Evolutionary conservation across 2,329 filamentous ascomycete species (phyloP), one percentile per base, ranked within the genome.

Genomic region (Sporothrix inflata): DNA sequence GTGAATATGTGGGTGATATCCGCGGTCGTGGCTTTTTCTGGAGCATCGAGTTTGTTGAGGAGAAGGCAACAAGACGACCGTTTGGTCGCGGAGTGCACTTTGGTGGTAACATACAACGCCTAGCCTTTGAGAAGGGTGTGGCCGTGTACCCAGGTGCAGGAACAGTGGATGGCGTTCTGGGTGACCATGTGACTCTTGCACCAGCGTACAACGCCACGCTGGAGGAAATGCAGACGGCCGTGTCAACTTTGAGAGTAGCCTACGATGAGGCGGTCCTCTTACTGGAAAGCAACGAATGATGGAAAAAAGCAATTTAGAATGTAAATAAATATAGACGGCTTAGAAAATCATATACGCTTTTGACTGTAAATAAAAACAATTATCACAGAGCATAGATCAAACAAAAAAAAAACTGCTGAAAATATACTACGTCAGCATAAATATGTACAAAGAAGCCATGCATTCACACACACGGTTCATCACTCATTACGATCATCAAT

Each of bases 131-230:
- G 0, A 69, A 75, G 2, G 63, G 76, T 16, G 79, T 82, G 42
- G 79, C 79, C 3, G 76, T 93, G 2, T 93, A 93, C 77, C 88
- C 88, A 1, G 90, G 90, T 0, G 81, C 81, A 1, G 90, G 91
- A 0, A 89, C 88, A 0, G 86, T 83, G 0, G 89, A 85, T 74
- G 84, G 92, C 61, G 84, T 85, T 1, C 79, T 79, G 1, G 91
- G 91, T 6, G 92, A 94, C 76, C 90, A 93, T 79, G 83, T 93
- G 45, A 83, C 94, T 21, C 77, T 94, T 19, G 87, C 91, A 0
- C 92, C 92, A 6, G 85, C 91, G 0, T 93, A 89, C 79, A 92
- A 87, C 57, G 67, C 67, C 1, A 84, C 90, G 27, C 88, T 85
- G 0, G 80, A 81, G 55, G 83, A 83, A 14, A 87, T 91, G 40